Conservation (phyloP, 768 basidiomycete species). For the Naganishia vaughanmartiniae region DNA sequence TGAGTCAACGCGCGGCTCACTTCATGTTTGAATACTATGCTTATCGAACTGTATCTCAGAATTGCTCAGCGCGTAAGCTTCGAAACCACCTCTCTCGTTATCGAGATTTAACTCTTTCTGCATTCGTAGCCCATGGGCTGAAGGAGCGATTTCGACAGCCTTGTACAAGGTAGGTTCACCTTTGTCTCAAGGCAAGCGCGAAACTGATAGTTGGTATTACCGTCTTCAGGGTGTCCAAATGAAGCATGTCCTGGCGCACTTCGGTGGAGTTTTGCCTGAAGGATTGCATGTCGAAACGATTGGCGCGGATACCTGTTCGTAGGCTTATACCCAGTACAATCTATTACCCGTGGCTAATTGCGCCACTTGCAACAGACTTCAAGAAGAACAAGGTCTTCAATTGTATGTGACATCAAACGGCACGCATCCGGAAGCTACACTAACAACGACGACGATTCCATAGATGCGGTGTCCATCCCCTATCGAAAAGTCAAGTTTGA, state of each 20-base stretch:
- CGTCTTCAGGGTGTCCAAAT: slow-evolving; percentile 55
- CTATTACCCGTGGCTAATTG: neutral
- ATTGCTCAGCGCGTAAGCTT: slow-evolving; percentile 22
- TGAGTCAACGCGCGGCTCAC: neutral
- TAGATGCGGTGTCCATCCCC: slow-evolving; percentile 55
- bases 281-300: slow-evolving; percentile 61
- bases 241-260: slow-evolving; percentile 58
- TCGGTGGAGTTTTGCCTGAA: slow-evolving; percentile 58
- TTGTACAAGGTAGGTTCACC: slow-evolving; percentile 24
- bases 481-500: slow-evolving; percentile 57
- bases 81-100: neutral
- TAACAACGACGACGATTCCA: neutral
- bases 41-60: neutral
- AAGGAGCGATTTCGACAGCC: slow-evolving; percentile 26
- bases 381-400: slow-evolving; percentile 55
- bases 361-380: slow-evolving; percentile 3
- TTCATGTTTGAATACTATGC: neutral
- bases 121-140: slow-evolving; percentile 13
- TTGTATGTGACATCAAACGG: slow-evolving; percentile 46
- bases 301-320: slow-evolving; percentile 61
- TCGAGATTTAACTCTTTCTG: neutral
- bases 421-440: neutral
- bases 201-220: too few relatives aligned
- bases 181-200: slow-evolving; percentile 19
- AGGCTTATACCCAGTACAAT: slow-evolving; percentile 52